Evolutionary conservation across 2,329 filamentous ascomycete species (phyloP).

Genomic region (Colletotrichum salicis): DNA sequence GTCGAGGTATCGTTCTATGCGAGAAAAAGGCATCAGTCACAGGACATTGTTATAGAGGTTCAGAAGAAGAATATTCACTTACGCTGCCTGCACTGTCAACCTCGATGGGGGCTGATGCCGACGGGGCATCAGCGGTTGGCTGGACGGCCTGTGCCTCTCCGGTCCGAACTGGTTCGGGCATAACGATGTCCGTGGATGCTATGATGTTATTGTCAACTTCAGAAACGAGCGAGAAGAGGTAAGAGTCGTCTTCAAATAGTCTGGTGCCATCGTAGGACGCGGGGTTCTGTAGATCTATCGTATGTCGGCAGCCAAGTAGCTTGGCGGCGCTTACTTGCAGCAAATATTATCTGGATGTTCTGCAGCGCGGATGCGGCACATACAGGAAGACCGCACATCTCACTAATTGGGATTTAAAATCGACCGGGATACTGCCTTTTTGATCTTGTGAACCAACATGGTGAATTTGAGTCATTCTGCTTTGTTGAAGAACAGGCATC

Average conservation of each 20-base stretch:
- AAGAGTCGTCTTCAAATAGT: not conserved
- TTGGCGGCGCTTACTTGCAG: not conserved
- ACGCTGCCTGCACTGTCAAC: not conserved
- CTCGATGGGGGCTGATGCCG: not conserved
- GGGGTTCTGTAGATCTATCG: not conserved
- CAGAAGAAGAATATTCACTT: too few relatives aligned
- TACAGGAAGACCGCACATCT: not conserved
- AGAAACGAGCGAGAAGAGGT: too few relatives aligned
- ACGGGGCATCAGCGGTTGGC: not conserved
- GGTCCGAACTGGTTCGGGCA: not conserved
- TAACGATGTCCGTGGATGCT: not conserved
- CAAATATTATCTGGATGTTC: not conserved
- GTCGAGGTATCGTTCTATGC: not conserved
- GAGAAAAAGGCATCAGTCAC: not conserved
- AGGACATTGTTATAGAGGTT: not conserved
- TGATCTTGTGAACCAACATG: not conserved
- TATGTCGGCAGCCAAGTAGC: not conserved
- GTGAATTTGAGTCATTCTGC: not conserved
- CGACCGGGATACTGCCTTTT: not conserved
- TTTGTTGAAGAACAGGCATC: too few relatives aligned
- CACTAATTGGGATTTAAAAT: not conserved
- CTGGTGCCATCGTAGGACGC: not conserved
- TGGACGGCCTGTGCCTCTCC: not conserved
- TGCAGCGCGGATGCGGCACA: not conserved
- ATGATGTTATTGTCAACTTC: too few relatives aligned